Evolutionary conservation across 2,329 filamentous ascomycete species (phyloP), one percentile per base, ranked within the genome.

Genomic region (Xylaria sp.): DNA sequence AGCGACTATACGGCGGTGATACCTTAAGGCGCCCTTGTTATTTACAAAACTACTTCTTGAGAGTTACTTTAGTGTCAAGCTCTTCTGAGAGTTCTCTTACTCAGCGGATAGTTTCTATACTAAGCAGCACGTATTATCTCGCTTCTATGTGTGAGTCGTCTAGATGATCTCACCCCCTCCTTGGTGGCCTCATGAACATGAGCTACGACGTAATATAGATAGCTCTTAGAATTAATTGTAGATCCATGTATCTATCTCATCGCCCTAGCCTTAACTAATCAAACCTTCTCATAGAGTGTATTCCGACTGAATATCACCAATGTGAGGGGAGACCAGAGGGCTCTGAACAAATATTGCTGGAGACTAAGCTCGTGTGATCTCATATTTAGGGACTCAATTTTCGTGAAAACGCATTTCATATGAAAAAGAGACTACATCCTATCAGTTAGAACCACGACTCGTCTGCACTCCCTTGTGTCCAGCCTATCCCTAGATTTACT

Each of bases 1-100:
- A 42, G 55, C 48, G 13, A 55, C 18, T 55, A 40, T 60, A 27
- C 60, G 18, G 54, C 55, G 48, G 60, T 59, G 65, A 64, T 21
- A 29, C 53, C 47, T 13, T 21, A 67, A 55, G 13, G 59, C 25
- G 53, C 27, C 23, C 47, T 50, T 35, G 13, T 54, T 23, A n/a
- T 55, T 64, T 42, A 23, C 29, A 44, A 53, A 51, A 25, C 21
- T 51, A n/a, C 16, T 25, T 16, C 21, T 18, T 54, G 16, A 40
- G 13, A 40, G 35, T 35, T 25, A 16, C 13, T 35, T 18, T n/a
- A 13, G 40, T 25, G 60, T 13, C 5, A 2, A 25, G 60, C 60
- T n/a, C 25, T 21, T 42, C 6, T 18, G n/a, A 18, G 8, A 42
- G 59, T 4, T 47, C 23, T 55, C 25, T 32, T 18, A 53, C 29